These are phyloP conservation scores for Salix dunnii DNA, from an alignment of 345 rosid species.

Conservation along the genomic window DNA sequence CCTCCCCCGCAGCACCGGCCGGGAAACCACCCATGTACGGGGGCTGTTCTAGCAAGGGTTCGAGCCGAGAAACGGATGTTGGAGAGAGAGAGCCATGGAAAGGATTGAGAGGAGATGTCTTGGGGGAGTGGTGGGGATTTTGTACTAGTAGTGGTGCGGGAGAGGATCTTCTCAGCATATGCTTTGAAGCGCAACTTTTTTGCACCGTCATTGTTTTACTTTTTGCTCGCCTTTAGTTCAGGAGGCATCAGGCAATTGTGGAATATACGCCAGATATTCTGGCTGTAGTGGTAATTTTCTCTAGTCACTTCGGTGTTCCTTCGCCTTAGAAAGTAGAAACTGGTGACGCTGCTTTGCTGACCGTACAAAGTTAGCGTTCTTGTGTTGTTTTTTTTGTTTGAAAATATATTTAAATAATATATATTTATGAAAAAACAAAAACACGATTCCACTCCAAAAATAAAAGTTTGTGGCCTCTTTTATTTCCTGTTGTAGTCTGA, in stretches of 20 bases:
- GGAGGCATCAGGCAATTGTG: slow-evolving; percentile 15
- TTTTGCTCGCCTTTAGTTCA: slow-evolving; percentile 1
- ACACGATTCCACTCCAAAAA: too few relatives aligned
- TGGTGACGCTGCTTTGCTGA: neutral
- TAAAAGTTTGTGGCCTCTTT: neutral
- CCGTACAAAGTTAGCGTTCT: neutral
- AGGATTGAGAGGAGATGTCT: neutral
- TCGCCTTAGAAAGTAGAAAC: slow-evolving; percentile 1
- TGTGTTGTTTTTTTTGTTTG: too few relatives aligned
- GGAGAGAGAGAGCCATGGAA: neutral
- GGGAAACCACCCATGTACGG: slow-evolving; percentile 2
- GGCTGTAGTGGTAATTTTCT: neutral
- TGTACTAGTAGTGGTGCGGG: slow-evolving; percentile 7
- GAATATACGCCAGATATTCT: slow-evolving; percentile 30
- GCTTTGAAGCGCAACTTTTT: slow-evolving; percentile 20
- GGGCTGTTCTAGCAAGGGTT: neutral
- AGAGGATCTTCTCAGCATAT: slow-evolving; percentile 45
- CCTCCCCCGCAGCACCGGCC: neutral
- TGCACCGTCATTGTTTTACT: slow-evolving; percentile 1
- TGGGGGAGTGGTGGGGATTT: neutral
- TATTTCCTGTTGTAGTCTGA: neutral
- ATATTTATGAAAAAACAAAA: too few relatives aligned
- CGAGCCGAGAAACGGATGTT: too few relatives aligned
- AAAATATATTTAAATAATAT: too few relatives aligned
- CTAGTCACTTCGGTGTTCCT: neutral